Base-by-base conservation (phyloP, 2,329 filamentous ascomycete genomes). In the Zasmidium angulare region DNA sequence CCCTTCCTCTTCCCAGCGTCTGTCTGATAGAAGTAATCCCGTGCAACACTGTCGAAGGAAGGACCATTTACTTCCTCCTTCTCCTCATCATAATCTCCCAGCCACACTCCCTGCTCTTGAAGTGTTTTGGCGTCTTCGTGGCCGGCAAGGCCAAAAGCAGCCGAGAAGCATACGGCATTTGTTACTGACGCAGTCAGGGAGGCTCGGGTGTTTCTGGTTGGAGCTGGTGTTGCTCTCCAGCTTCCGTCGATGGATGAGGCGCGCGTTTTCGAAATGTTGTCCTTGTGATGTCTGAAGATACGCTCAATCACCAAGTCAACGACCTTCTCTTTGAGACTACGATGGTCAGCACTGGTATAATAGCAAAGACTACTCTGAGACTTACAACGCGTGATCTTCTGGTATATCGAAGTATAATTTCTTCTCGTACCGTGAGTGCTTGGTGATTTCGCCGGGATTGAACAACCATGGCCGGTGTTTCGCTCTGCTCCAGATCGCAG, bases 21-120 rank as follows among this genome's bases (percentile, higher is more conserved):
- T 3, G 49, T 61, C 12, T 20, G 23, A 7, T 50, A 47, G 20
- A 49, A 50, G 31, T 61, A 58, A 17, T 36, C 54, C 19, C 52
- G 46, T 3, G 22, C 26, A 0, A 61, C 55, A 12, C 58, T 50
- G 24, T 61, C 22, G 21, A 29, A 53, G 4, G 26, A 50, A 10
- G 46, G 40, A 2, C 51, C 50, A 49, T 55, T 58, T 4, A 58
- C 31, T 14, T 36, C 46, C 22, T 26, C 21, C 36, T 46, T 50
- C 3, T 51, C 46, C 7, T 58, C 19, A 36, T 57, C 43, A 29
- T 50, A 50, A 19, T 58, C 55, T 11, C 55, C 59, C 1, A 58
- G 55, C 55, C 55, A 61, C 11, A 58, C 51, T 2, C 55, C 55
- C n/a, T 49, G 23, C 12, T 58, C 24, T 40, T 58, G 20, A 19